These are phyloP conservation scores for Dactylella cylindrospora DNA, from an alignment of 2,329 filamentous ascomycete species.

Conservation along the genomic window DNA sequence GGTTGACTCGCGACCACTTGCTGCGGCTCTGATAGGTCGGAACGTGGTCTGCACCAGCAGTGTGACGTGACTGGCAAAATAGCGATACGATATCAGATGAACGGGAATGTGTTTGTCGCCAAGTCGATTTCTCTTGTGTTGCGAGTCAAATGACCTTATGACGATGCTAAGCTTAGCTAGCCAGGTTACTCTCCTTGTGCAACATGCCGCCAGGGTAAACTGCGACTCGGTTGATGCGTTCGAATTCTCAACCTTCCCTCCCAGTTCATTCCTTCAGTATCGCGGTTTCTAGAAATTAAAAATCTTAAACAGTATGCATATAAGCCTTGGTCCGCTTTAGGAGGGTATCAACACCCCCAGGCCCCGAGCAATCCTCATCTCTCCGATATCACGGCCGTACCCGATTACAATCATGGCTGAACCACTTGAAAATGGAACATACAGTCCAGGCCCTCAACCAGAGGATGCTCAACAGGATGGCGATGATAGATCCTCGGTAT, in stretches of 20 bases:
- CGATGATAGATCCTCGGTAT: constrained; percentile 23
- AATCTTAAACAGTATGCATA: no score
- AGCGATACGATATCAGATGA: constrained; percentile 39
- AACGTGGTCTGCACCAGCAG: background rate
- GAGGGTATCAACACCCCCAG: no score
- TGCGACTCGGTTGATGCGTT: no score
- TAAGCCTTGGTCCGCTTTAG: no score
- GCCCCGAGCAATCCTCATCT: no score
- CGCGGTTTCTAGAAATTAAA: no score
- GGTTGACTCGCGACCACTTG: constrained; percentile 9
- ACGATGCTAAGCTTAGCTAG: no score
- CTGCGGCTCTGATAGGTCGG: constrained; percentile 19
- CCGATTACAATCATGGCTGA: constrained; percentile 18
- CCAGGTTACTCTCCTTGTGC: background rate
- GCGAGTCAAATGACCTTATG: constrained; percentile 12
- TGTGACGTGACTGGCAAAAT: constrained; percentile 20
- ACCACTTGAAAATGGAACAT: constrained; percentile 8
- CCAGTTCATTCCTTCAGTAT: no score
- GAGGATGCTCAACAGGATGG: background rate
- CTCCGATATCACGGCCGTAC: no score
- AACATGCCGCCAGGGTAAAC: no score
- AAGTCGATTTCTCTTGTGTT: constrained; percentile 11
- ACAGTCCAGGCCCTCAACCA: constrained; percentile 2
- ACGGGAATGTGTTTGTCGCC: constrained; percentile 29
- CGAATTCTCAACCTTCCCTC: no score